phyloP scores from a whole-genome alignment of 1,284 basidiomycete genomes.

The Naganishia sp. region DNA sequence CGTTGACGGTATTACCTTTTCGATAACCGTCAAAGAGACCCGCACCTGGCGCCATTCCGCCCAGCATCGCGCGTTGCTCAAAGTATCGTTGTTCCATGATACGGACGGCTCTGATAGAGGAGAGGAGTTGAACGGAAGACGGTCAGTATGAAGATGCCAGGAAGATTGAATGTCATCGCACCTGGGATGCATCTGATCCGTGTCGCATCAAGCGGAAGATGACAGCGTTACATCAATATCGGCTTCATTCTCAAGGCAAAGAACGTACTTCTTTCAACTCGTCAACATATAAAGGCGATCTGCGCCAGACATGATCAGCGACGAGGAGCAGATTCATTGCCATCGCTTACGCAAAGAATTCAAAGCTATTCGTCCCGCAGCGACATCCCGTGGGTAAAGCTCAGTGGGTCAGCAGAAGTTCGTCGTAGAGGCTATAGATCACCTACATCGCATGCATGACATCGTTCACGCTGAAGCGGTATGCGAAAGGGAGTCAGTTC shows the following conservation, averaged over 20 bases:
- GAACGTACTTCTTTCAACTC: slow-evolving; percentile 34
- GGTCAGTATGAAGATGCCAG: not conserved
- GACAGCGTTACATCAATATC: not conserved
- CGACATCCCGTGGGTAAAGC: not conserved
- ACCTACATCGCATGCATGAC: slow-evolving; percentile 35
- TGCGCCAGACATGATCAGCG: slow-evolving; percentile 1
- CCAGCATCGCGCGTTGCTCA: slow-evolving; percentile 35
- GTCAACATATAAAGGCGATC: slow-evolving; percentile 35
- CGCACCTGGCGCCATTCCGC: slow-evolving; percentile 32
- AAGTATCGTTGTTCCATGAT: slow-evolving; percentile 37
- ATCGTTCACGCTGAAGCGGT: slow-evolving; percentile 32
- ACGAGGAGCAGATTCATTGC: too few relatives aligned
- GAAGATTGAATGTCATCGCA: not conserved
- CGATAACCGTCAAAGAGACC: slow-evolving; percentile 37
- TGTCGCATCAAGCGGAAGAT: not conserved
- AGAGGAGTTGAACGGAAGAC: too few relatives aligned
- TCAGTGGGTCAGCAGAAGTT: not conserved
- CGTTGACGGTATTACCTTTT: slow-evolving; percentile 25
- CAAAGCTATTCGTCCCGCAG: slow-evolving; percentile 24
- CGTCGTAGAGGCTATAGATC: not conserved
- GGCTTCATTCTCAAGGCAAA: not conserved
- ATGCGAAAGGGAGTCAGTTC: not conserved
- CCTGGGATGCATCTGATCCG: slow-evolving; percentile 31
- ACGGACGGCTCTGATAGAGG: slow-evolving; percentile 13
- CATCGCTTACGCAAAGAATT: slow-evolving; percentile 33